Evolutionary conservation across 192 early-diverging fungal species (phyloP), one percentile per base, ranked within the genome.

Genomic region (Coemansia sp.): DNA sequence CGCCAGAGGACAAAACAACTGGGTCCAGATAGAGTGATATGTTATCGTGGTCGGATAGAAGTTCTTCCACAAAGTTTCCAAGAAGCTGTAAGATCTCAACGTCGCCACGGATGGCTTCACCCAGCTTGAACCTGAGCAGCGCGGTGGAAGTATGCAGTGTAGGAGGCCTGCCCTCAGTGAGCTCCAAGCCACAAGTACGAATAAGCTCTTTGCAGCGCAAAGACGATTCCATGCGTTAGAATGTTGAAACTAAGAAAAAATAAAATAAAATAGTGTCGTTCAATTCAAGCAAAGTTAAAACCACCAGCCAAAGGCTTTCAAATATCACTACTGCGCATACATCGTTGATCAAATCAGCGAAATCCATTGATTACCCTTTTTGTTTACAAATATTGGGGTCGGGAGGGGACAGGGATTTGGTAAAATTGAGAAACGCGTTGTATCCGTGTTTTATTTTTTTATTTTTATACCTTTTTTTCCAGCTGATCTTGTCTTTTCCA

Each of bases 1-100:
- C 53, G 23, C 53, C 21, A 23, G 32, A 15, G 12, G 37, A 14
- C 21, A 63, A n/a, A 1, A 42, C 31, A 9, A 71, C 64, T 60
- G 80, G 75, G 21, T 77, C 72, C 7, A 82, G 48, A 29, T 76
- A 73, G 2, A 66, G 62, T 5, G 75, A 38, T 23, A 82, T 73
- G 23, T 55, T 36, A 4, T 74, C 68, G 67, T 74, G 72, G 8
- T 68, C 62, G 2, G 72, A 69, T 21, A 82, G 64, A 4, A 82
- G 65, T 29, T 70, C 46, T 36, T 74, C 80, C 1, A 82, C 27
- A 29, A 65, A 69, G 50, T 74, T 69, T 23, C 63, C 69, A 4
- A 77, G 17, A 5, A 36, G 21, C 51, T 63, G 34, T 0, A 50
- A 41, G 10, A 53, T 3, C 46, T 34, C 10, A 5, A 31, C 15